Evolutionary conservation across 345 rosid genomes (phyloP).

Genomic region (Eucalyptus virginea): DNA sequence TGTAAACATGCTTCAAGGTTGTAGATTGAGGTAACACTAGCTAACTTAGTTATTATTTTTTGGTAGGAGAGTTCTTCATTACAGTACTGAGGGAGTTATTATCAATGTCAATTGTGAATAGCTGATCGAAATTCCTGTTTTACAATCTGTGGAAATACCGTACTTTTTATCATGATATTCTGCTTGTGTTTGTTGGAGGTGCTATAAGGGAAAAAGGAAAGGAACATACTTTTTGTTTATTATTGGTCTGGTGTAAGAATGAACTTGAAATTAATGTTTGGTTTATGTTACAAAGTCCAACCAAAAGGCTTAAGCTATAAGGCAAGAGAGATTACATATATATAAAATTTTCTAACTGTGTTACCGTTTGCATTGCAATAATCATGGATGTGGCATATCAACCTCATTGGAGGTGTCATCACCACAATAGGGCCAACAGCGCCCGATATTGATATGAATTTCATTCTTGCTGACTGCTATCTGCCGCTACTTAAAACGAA

Average conservation of each 20-base stretch:
- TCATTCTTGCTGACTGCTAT: too few relatives aligned
- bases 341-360: too few relatives aligned
- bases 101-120: background rate
- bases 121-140: background rate
- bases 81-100: background rate
- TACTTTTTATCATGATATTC: background rate
- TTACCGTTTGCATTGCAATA: too few relatives aligned
- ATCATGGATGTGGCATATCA: too few relatives aligned
- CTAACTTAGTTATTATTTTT: background rate
- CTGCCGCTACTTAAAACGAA: background rate
- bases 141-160: accelerated
- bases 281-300: background rate
- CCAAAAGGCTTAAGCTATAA: background rate
- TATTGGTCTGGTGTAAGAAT: background rate
- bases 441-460: too few relatives aligned
- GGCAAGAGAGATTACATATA: background rate
- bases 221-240: background rate
- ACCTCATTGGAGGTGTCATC: too few relatives aligned
- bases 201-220: background rate
- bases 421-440: too few relatives aligned
- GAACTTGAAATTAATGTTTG: background rate
- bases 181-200: background rate
- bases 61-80: background rate
- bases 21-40: background rate
- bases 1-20: background rate